These are phyloP conservation scores for Abrus pulchellus DNA, from an alignment of 306 rosid species.

Conservation along the genomic window DNA sequence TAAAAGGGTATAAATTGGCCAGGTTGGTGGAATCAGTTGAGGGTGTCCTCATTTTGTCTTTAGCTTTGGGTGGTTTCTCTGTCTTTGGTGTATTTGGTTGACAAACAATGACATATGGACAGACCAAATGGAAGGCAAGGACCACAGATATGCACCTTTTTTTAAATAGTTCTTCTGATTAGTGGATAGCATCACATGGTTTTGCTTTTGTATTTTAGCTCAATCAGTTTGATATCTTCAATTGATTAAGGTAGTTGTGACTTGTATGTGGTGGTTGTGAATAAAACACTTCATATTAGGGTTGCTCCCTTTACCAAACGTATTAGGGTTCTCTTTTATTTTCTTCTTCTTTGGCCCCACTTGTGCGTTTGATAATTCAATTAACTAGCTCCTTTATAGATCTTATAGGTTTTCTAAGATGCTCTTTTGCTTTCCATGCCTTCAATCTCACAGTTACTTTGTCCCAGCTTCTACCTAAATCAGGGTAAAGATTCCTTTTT, in stretches of 20 bases:
- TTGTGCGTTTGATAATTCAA: conserved; percentile 38
- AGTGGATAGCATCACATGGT: conserved; percentile 65
- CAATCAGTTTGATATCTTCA: conserved; percentile 41
- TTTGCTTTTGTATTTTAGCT: conserved; percentile 54
- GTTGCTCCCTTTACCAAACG: conserved; percentile 51
- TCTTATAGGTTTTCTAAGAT: conserved; percentile 1
- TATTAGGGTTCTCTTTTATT: conserved; percentile 51
- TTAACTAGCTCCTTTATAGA: conserved; percentile 21
- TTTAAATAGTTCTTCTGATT: conserved; percentile 48
- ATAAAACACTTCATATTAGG: conserved; percentile 43
- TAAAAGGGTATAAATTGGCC: conserved; percentile 54
- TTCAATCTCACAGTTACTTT: conserved; percentile 38
- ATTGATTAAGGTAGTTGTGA: conserved; percentile 57
- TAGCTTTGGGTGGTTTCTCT: conserved; percentile 78
- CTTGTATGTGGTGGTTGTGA: conserved; percentile 57
- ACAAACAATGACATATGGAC: conserved; percentile 68
- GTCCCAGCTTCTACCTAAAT: neutral
- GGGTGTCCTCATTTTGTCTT: conserved; percentile 73
- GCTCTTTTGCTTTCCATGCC: conserved; percentile 32
- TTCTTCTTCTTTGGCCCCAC: conserved; percentile 41
- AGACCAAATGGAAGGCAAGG: conserved; percentile 62
- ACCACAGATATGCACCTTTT: conserved; percentile 57
- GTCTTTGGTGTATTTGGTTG: conserved; percentile 67
- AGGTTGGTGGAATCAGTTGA: conserved; percentile 75
- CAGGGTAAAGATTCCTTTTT: conserved; percentile 6